Evolutionary conservation across 495 filamentous ascomycete species (phyloP).

Genomic region (Xylaria nigripes): DNA sequence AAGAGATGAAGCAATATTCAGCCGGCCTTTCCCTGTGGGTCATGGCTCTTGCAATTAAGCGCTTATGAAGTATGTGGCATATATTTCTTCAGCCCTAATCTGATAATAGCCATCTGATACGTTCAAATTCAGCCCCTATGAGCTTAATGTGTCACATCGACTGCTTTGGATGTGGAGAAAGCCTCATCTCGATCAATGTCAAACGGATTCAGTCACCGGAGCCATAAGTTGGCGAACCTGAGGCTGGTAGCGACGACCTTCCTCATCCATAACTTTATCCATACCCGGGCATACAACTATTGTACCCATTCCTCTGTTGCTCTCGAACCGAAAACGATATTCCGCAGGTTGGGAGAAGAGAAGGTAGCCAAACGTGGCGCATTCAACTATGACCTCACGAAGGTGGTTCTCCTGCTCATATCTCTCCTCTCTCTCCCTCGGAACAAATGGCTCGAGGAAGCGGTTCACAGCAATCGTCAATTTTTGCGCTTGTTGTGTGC

Average conservation of each 20-base stretch:
- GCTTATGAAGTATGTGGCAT: no score
- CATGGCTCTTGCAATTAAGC: no score
- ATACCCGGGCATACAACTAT: conserved; percentile 26
- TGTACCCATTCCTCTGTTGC: background rate
- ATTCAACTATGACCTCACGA: conserved; percentile 26
- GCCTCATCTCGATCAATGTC: background rate
- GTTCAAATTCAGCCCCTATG: no score
- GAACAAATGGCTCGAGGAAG: conserved; percentile 28
- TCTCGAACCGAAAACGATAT: conserved; percentile 20
- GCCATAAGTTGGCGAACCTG: conserved; percentile 16
- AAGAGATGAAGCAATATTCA: no score
- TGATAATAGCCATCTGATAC: no score
- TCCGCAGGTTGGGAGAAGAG: conserved; percentile 29
- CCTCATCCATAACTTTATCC: conserved; percentile 20
- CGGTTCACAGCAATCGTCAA: conserved; percentile 21
- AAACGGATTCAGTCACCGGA: conserved; percentile 9
- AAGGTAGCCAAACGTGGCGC: conserved; percentile 27
- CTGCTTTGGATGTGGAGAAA: no score
- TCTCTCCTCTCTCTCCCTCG: conserved; percentile 16
- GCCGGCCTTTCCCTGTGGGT: no score
- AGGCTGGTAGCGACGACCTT: conserved; percentile 17
- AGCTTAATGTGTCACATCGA: no score
- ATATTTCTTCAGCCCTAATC: no score
- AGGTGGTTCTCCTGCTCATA: conserved; percentile 30
- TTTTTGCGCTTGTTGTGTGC: conserved; percentile 22